Conservation (phyloP, 2,329 filamentous ascomycete species). For the Aulographum hederae region DNA sequence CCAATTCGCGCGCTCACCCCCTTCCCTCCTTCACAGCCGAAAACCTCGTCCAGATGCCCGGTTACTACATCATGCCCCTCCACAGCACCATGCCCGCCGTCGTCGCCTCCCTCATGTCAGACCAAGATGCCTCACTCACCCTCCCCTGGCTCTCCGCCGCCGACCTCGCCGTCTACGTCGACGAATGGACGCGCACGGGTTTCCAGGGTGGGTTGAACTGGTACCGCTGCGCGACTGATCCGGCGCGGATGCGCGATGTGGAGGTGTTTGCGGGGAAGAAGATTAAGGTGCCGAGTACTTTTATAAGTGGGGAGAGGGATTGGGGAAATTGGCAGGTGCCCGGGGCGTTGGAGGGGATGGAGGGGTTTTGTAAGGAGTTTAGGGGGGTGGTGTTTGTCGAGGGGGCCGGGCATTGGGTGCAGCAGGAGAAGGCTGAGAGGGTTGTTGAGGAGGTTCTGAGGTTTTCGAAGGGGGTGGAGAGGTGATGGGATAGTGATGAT, state of each 20-base stretch:
- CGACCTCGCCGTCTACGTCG: conserved; percentile 40
- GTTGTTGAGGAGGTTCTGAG: conserved; percentile 29
- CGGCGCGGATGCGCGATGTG: conserved; percentile 33
- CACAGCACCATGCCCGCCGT: conserved; percentile 39
- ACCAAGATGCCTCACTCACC: conserved; percentile 27
- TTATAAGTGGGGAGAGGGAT: conserved; percentile 43
- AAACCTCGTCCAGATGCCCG: conserved; percentile 40
- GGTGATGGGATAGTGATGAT: too few relatives aligned
- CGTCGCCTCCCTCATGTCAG: conserved; percentile 35
- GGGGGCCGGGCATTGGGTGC: conserved; percentile 50
- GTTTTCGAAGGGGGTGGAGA: conserved; percentile 15
- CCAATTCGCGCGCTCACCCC: conserved; percentile 34
- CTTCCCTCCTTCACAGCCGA: conserved; percentile 37
- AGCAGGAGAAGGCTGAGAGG: conserved; percentile 43
- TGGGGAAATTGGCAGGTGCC: conserved; percentile 54
- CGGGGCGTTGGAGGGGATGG: conserved; percentile 40
- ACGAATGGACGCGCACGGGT: conserved; percentile 41
- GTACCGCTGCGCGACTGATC: conserved; percentile 37
- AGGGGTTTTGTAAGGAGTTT: conserved; percentile 33
- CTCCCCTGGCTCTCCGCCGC: conserved; percentile 38
- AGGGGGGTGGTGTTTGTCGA: conserved; percentile 34
- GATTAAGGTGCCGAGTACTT: conserved; percentile 41
- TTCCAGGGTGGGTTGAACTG: conserved; percentile 51
- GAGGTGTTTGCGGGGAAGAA: conserved; percentile 40
- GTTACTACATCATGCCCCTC: conserved; percentile 50